Evolutionary conservation across 495 filamentous ascomycete species (phyloP).

Genomic region (Parathielavia appendiculata): DNA sequence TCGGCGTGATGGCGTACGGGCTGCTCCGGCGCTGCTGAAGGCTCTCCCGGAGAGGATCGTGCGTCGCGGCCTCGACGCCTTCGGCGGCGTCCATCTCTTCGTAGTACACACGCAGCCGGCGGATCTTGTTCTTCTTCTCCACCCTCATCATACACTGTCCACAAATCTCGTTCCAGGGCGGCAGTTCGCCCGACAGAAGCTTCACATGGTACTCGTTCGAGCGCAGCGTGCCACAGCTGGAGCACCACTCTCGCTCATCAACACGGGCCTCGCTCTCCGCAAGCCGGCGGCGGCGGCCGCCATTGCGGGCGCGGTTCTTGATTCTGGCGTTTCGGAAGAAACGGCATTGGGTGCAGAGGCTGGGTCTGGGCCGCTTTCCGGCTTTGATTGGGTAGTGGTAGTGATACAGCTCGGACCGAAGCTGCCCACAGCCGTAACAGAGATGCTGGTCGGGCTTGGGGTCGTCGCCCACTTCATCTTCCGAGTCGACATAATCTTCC

Average conservation of each 20-base stretch:
- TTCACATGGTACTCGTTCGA: slow-evolving; percentile 10
- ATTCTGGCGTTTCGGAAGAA: background rate
- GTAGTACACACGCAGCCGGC: background rate
- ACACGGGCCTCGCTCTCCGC: background rate
- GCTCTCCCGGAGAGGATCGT: background rate
- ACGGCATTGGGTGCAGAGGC: slow-evolving; percentile 29
- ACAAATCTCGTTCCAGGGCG: slow-evolving; percentile 1
- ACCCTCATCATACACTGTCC: background rate
- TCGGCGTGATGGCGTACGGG: background rate
- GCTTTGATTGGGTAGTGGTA: slow-evolving; percentile 15
- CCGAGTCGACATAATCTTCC: background rate
- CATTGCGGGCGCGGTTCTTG: background rate
- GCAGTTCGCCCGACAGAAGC: background rate
- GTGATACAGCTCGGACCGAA: slow-evolving; percentile 26
- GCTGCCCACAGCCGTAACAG: slow-evolving; percentile 31
- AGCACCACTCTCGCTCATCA: slow-evolving; percentile 17
- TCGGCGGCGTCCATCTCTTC: background rate
- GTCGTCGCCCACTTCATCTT: background rate
- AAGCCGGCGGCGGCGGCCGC: background rate
- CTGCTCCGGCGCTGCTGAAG: background rate
- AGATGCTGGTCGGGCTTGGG: background rate
- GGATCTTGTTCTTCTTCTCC: background rate
- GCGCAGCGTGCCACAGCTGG: slow-evolving; percentile 13
- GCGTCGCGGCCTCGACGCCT: background rate
- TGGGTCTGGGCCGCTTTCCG: slow-evolving; percentile 12